phyloP scores from a whole-genome alignment of 1,139 yeast genomes.

The Yamadazyma aaseri region DNA sequence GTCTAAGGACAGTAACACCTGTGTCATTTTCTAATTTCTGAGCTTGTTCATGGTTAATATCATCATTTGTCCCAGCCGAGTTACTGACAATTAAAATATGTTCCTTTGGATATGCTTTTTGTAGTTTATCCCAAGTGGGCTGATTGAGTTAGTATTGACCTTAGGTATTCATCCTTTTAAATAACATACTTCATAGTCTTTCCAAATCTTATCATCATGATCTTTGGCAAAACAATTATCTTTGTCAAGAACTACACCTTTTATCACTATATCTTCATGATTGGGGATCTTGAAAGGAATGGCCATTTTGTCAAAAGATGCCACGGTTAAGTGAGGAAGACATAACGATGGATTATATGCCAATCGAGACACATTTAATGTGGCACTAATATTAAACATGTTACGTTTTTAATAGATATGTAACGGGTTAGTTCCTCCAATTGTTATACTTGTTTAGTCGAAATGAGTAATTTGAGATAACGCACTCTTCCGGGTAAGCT shows the following conservation, averaged over 20 bases:
- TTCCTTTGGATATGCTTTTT: constrained; percentile 59
- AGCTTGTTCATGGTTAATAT: constrained; percentile 62
- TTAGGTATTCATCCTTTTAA: constrained; percentile 3
- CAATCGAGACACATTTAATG: constrained; percentile 62
- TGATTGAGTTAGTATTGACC: constrained; percentile 12
- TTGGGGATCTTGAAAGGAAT: constrained; percentile 42
- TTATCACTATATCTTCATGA: constrained; percentile 39
- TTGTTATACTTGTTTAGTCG: too few species aligned
- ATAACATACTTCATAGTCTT: constrained; percentile 39
- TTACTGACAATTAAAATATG: constrained; percentile 79
- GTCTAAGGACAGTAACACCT: constrained; percentile 78
- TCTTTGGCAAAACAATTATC: constrained; percentile 94
- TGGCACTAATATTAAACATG: constrained; percentile 68
- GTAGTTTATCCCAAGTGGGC: constrained; percentile 58
- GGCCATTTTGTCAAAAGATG: constrained; percentile 62
- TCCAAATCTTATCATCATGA: constrained; percentile 79
- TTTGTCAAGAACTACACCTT: constrained; percentile 85
- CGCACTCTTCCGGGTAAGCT: constrained; percentile 3
- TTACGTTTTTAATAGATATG: not conserved
- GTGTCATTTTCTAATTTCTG: constrained; percentile 58
- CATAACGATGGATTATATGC: constrained; percentile 65
- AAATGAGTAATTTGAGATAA: too few species aligned
- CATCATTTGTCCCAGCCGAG: constrained; percentile 90
- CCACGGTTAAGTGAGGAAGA: constrained; percentile 62
- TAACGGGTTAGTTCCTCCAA: too few species aligned